A percentile compares a stretch with the other conserved stretches of the same genome.
Conservation (phyloP, 352 stramenopile species). For the Phytopythium ostracodes region DNA sequence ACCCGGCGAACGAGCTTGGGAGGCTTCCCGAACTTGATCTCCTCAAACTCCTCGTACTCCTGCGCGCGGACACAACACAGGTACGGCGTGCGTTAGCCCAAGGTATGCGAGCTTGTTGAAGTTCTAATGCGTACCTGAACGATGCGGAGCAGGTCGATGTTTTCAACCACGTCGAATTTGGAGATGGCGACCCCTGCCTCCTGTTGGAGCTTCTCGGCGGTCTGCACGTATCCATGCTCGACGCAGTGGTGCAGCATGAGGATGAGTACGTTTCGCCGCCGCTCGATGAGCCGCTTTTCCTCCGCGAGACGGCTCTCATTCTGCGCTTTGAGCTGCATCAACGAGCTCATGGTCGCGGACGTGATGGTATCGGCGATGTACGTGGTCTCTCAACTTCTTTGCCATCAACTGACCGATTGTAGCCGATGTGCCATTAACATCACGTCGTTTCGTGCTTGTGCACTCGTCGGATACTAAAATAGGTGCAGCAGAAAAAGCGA, state of each 20-base stretch:
- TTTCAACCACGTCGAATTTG: constrained; percentile 92
- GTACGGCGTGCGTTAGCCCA: neutral
- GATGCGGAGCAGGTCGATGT: constrained; percentile 87
- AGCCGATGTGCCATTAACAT: neutral
- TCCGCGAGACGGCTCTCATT: constrained; percentile 78
- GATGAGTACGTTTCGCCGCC: constrained; percentile 82
- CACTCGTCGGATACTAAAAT: neutral
- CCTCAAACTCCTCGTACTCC: constrained; percentile 91
- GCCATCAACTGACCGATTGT: neutral
- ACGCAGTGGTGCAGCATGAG: constrained; percentile 83
- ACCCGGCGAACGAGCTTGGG: constrained; percentile 79
- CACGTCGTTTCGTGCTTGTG: neutral
- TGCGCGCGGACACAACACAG: constrained; percentile 15
- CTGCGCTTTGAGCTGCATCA: constrained; percentile 80
- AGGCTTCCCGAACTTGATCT: constrained; percentile 90
- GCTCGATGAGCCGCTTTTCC: constrained; percentile 85
- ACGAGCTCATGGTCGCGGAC: constrained; percentile 53
- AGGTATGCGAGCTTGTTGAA: neutral
- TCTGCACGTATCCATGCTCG: constrained; percentile 83
- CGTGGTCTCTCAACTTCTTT: neutral
- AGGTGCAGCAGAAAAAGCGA: neutral
- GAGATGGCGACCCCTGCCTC: constrained; percentile 78
- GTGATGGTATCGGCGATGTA: neutral
- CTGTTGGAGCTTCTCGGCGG: constrained; percentile 83
- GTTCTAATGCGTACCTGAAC: constrained; percentile 51